These are phyloP conservation scores for Gorgonomyces haynaldii DNA, from an alignment of 192 early-diverging fungal species.

Conservation along the genomic window DNA sequence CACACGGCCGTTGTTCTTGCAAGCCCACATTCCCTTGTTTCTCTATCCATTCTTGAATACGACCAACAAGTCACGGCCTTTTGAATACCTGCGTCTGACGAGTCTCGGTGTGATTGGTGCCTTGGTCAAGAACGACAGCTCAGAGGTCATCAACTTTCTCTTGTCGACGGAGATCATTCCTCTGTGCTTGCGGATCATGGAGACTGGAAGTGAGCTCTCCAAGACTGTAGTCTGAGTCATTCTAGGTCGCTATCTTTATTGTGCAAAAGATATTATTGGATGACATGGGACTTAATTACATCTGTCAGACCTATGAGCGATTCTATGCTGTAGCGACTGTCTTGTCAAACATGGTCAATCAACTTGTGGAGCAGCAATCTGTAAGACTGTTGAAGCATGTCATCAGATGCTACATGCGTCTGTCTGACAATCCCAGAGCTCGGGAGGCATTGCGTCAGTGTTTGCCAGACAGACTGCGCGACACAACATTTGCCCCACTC, in stretches of 20 bases:
- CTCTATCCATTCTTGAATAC: slow-evolving; percentile 98
- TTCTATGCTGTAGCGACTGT: slow-evolving; percentile 94
- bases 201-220: slow-evolving; percentile 89
- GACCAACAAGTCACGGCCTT: slow-evolving; percentile 84
- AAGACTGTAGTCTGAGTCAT: slow-evolving; percentile 55
- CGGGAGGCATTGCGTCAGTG: slow-evolving; percentile 84
- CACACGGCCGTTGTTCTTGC: slow-evolving; percentile 70
- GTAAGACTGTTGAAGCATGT: slow-evolving; percentile 88
- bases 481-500: slow-evolving; percentile 71
- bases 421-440: slow-evolving; percentile 87
- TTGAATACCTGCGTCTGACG: slow-evolving; percentile 91
- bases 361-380: slow-evolving; percentile 75
- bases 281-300: slow-evolving; percentile 80
- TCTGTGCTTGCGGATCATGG: slow-evolving; percentile 97
- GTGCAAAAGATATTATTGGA: slow-evolving; percentile 94
- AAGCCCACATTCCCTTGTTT: slow-evolving; percentile 89
- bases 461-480: slow-evolving; percentile 75
- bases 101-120: slow-evolving; percentile 93
- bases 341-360: slow-evolving; percentile 83
- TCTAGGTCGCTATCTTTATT: slow-evolving; percentile 86
- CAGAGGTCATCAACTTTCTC: slow-evolving; percentile 90
- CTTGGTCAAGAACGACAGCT: slow-evolving; percentile 94
- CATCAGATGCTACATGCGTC: slow-evolving; percentile 79
- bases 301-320: slow-evolving; percentile 82
- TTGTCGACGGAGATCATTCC: slow-evolving; percentile 96